phyloP scores from a whole-genome alignment of 2,329 filamentous ascomycete genomes.

The Colletotrichum cuscutae region DNA sequence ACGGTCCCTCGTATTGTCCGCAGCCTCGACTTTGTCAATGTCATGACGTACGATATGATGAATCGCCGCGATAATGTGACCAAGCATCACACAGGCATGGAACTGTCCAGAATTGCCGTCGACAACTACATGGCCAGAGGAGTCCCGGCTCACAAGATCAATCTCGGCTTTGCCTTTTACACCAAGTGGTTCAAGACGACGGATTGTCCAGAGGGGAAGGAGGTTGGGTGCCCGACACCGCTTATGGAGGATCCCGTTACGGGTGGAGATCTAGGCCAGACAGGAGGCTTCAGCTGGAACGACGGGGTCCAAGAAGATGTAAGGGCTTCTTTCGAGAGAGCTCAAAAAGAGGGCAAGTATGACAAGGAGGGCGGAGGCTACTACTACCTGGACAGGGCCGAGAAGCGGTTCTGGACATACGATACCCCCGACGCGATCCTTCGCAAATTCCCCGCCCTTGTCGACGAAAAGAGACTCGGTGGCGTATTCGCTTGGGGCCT shows the following conservation, averaged over 20 bases:
- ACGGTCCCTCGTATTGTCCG: conserved; percentile 68
- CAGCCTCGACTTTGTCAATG: conserved; percentile 74
- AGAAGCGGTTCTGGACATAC: conserved; percentile 78
- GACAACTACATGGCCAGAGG: conserved; percentile 69
- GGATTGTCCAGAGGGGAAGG: conserved; percentile 49
- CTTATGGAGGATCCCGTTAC: conserved; percentile 67
- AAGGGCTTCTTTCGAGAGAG: conserved; percentile 65
- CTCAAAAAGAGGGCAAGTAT: conserved; percentile 61
- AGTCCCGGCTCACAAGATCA: conserved; percentile 61
- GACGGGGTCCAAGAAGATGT: conserved; percentile 64
- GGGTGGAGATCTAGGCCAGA: conserved; percentile 67
- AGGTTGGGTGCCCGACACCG: conserved; percentile 65
- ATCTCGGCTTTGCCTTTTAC: conserved; percentile 75
- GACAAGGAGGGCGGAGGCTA: conserved; percentile 70
- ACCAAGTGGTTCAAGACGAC: conserved; percentile 71
- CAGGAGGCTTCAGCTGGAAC: conserved; percentile 70
- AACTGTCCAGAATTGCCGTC: conserved; percentile 63
- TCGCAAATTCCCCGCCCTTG: conserved; percentile 70
- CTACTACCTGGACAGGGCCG: conserved; percentile 72
- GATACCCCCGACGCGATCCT: conserved; percentile 71
- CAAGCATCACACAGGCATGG: conserved; percentile 72
- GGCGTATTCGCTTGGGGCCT: conserved; percentile 82
- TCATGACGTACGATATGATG: conserved; percentile 77
- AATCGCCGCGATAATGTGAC: conserved; percentile 74
- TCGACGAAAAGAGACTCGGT: conserved; percentile 66